These are phyloP conservation scores for Coccomyxa subellipsoidea DNA, from an alignment of 163 green algal genomes.

Conservation along the genomic window DNA sequence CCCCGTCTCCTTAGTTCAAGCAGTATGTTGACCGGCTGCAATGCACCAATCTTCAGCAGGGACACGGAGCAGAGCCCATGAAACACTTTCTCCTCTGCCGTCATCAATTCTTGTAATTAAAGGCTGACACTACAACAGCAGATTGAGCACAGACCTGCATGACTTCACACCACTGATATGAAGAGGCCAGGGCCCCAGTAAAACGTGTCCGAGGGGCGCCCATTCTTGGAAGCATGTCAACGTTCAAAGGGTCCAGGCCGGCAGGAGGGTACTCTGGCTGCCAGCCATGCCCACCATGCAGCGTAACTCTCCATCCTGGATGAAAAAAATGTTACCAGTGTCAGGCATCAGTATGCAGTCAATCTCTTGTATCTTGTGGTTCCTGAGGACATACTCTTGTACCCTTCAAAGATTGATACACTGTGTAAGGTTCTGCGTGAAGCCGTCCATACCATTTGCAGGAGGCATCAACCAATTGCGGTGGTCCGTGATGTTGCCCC, in stretches of 20 bases:
- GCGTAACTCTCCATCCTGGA: not conserved
- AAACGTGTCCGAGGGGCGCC: not conserved
- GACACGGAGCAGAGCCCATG: not conserved
- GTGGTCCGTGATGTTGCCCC: not conserved
- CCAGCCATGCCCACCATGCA: constrained; percentile 3
- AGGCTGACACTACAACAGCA: not conserved
- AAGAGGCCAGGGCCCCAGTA: not conserved
- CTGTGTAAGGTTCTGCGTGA: not conserved
- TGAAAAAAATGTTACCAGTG: too few relatives aligned
- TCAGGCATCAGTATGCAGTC: too few relatives aligned
- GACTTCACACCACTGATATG: not conserved
- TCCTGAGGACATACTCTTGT: too few relatives aligned
- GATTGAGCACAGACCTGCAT: constrained; percentile 2
- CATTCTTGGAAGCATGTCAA: not conserved
- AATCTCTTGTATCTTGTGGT: too few relatives aligned
- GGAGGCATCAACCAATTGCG: not conserved
- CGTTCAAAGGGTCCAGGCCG: not conserved
- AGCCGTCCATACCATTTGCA: not conserved
- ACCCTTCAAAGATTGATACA: too few relatives aligned
- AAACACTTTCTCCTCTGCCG: too few relatives aligned
- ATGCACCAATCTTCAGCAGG: not conserved
- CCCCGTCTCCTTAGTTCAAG: not conserved
- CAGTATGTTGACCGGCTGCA: constrained; percentile 1
- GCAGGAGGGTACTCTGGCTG: not conserved
- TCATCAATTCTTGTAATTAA: too few relatives aligned